Evolutionary conservation across 1,284 basidiomycete species (phyloP).

Genomic region (Prillingera fragicola): DNA sequence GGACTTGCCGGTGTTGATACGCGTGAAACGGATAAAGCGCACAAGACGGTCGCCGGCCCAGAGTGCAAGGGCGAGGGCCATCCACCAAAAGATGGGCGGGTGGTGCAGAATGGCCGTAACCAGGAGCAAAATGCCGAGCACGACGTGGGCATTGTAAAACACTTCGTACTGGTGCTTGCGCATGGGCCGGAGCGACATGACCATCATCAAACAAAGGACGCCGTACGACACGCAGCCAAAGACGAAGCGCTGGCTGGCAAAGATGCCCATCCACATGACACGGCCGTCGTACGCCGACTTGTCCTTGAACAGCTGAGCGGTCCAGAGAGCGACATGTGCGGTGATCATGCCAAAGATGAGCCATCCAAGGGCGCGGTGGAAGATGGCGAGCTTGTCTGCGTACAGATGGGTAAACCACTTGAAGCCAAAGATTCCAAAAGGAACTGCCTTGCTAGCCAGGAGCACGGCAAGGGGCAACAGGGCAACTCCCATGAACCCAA

Average conservation of each 20-base stretch:
- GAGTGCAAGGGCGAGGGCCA: slow-evolving; percentile 58
- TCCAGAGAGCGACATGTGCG: slow-evolving; percentile 69
- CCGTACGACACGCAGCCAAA: slow-evolving; percentile 68
- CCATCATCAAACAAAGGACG: slow-evolving; percentile 62
- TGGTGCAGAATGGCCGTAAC: slow-evolving; percentile 63
- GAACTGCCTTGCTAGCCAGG: slow-evolving; percentile 72
- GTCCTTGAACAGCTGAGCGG: slow-evolving; percentile 62
- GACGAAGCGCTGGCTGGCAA: slow-evolving; percentile 64
- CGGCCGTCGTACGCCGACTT: slow-evolving; percentile 51
- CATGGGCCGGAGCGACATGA: slow-evolving; percentile 60
- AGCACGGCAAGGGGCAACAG: slow-evolving; percentile 70
- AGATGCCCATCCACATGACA: slow-evolving; percentile 60
- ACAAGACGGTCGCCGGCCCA: slow-evolving; percentile 64
- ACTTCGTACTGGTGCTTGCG: slow-evolving; percentile 66
- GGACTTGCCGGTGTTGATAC: slow-evolving; percentile 57
- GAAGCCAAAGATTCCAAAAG: slow-evolving; percentile 72
- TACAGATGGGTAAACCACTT: slow-evolving; percentile 63
- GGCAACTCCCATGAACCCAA: slow-evolving; percentile 71
- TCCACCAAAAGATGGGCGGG: slow-evolving; percentile 57
- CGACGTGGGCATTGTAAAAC: slow-evolving; percentile 68
- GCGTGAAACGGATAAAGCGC: slow-evolving; percentile 59
- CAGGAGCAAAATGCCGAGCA: slow-evolving; percentile 61
- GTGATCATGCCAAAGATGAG: slow-evolving; percentile 67
- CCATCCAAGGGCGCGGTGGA: slow-evolving; percentile 68
- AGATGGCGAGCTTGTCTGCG: slow-evolving; percentile 68